These are phyloP conservation scores for Trebouxia sp. DNA, from an alignment of 139 green algal species.

Conservation along the genomic window DNA sequence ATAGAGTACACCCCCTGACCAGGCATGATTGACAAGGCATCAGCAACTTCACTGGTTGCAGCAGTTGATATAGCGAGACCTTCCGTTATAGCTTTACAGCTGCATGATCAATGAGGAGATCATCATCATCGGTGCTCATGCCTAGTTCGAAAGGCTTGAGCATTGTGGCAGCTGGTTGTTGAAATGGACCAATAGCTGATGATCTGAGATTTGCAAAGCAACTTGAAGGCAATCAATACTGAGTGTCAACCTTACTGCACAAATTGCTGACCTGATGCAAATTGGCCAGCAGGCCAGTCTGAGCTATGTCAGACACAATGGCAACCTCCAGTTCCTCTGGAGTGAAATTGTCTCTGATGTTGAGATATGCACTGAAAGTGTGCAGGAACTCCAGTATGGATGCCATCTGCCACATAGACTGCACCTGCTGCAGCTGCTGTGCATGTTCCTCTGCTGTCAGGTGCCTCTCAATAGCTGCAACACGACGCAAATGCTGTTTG, in stretches of 20 bases:
- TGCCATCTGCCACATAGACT: conserved; percentile 55
- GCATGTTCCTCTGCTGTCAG: conserved; percentile 32
- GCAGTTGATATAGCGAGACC: background rate
- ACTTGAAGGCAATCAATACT: too few relatives aligned
- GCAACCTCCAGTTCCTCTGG: conserved; percentile 46
- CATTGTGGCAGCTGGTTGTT: background rate
- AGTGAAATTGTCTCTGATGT: conserved; percentile 23
- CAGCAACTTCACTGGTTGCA: too few relatives aligned
- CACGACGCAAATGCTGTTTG: background rate
- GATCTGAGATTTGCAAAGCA: too few relatives aligned
- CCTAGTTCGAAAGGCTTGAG: background rate
- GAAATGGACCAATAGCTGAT: background rate
- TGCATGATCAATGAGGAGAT: background rate
- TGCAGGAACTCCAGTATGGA: conserved; percentile 45
- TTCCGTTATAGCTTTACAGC: background rate
- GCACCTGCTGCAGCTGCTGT: conserved; percentile 29
- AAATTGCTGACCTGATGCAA: conserved; percentile 49
- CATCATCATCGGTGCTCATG: background rate
- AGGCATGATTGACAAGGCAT: background rate
- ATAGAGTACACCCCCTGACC: too few relatives aligned
- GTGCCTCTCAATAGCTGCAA: background rate
- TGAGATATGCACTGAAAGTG: conserved; percentile 29
- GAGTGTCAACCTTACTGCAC: too few relatives aligned
- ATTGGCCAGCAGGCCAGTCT: conserved; percentile 44
- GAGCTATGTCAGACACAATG: conserved; percentile 33